Base-by-base conservation (phyloP, 768 basidiomycete species). In the Leucocoprinus birnbaumii region DNA sequence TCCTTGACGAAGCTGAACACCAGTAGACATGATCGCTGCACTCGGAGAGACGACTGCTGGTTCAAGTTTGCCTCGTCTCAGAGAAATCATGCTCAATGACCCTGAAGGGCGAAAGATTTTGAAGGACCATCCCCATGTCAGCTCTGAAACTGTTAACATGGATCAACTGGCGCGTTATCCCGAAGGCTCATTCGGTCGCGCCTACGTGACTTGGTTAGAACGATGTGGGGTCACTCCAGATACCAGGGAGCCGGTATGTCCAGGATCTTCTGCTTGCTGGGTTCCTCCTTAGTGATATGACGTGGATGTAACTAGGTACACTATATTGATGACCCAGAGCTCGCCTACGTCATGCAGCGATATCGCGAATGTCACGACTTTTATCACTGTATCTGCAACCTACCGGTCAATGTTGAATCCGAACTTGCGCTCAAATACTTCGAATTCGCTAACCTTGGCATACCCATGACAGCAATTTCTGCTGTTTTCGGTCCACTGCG, bases 321-420 rank as follows among this genome's bases (percentile, higher is more conserved):
- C 60, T 98, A 98, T 65, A 87, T 98, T 54, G 83, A 89, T 65
- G 93, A 98, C 64, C 94, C 94, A 2, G 95, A 97, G 64, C 82
- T 97, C 10, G 97, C 97, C 22, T 98, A 97, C 69, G 91, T 98
- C 53, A 93, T 99, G 89, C 92, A 95, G 61, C 87, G 96, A 48
- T 99, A 98, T 68, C 87, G 96, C 22, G 95, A 99, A 73, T 96
- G 90, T 59, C 97, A 99, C 71, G 96, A 99, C 72, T 88, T 98
- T 61, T 97, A 98, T 66, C 97, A 99, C 66, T 91, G 91, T 63
- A 80, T 98, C 57, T 86, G 85, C 73, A 84, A 84, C 62, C 79
- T 98, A 8, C 94, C 94, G 0, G 93, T 98, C 55, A 87, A 86
- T 58, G 89, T 96, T 63, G 83, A 89, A 55, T 91, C 89, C 45